These are phyloP conservation scores for Voacanga thouarsii DNA, from an alignment of 257 asterid species.

Conservation along the genomic window DNA sequence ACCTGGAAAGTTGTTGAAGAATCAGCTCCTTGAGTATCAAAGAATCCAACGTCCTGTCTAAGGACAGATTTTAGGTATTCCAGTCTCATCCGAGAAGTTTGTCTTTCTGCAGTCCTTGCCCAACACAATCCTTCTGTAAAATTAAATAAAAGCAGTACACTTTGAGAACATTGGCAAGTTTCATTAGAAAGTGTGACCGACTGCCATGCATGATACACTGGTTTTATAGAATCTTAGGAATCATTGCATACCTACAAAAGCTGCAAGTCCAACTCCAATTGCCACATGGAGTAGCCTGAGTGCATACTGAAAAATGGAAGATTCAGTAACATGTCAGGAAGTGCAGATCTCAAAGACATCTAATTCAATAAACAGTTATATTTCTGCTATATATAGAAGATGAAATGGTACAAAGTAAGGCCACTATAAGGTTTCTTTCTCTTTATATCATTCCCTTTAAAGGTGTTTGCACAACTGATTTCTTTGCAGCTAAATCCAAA, in stretches of 20 bases:
- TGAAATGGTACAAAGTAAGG: not conserved
- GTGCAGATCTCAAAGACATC: not conserved
- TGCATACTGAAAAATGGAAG: constrained; percentile 28
- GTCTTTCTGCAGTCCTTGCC: constrained; percentile 96
- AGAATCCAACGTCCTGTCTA: constrained; percentile 79
- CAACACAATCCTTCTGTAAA: constrained; percentile 77
- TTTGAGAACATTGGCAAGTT: not conserved
- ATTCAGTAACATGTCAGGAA: not conserved
- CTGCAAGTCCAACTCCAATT: constrained; percentile 67
- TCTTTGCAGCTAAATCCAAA: not conserved
- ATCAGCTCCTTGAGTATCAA: constrained; percentile 67
- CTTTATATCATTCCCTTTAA: not conserved
- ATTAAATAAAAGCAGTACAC: not conserved
- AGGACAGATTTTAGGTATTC: constrained; percentile 78
- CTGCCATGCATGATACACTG: not conserved
- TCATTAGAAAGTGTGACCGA: not conserved
- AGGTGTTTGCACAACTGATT: not conserved
- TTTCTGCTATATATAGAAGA: too few relatives aligned
- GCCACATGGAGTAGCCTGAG: constrained; percentile 75
- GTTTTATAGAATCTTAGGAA: not conserved
- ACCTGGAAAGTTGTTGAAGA: constrained; percentile 70
- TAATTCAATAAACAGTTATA: too few relatives aligned
- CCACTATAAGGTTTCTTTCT: too few relatives aligned
- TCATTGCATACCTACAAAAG: constrained; percentile 56
- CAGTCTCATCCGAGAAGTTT: constrained; percentile 80